Percentiles rank a stretch among this genome's conserved stretches.
phyloP scores from a whole-genome alignment of 2,329 filamentous ascomycete species.

The Alternaria sp. region DNA sequence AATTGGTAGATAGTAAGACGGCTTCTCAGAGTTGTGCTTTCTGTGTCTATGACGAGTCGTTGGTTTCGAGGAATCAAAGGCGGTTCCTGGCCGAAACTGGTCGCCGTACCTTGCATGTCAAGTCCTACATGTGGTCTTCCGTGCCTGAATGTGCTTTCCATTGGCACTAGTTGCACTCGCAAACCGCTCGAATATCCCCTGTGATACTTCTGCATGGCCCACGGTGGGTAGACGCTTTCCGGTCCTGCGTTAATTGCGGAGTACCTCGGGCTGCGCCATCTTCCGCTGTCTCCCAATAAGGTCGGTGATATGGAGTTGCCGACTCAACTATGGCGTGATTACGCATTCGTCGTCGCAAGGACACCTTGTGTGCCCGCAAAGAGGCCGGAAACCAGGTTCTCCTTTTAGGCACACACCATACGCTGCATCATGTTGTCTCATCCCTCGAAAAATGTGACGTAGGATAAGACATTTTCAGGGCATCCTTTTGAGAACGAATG shows the following conservation, averaged over 20 bases:
- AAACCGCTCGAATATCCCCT: not conserved
- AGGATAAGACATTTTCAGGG: not conserved
- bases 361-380: constrained; percentile 5
- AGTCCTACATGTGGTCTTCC: not conserved
- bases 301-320: not conserved
- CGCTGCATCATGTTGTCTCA: constrained; percentile 1
- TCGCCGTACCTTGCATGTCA: constrained; percentile 4
- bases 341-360: constrained; percentile 11
- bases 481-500: constrained; percentile 6
- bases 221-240: not conserved
- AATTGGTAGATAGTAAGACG: not conserved
- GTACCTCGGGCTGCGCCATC: constrained; percentile 14
- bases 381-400: constrained; percentile 1
- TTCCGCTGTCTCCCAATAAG: constrained; percentile 11
- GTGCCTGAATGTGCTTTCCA: not conserved
- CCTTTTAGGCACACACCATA: not conserved
- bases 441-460: constrained; percentile 8
- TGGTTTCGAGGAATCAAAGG: not conserved
- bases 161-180: not conserved
- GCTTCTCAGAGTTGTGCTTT: not conserved
- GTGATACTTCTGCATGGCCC: not conserved
- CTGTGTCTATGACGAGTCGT: not conserved
- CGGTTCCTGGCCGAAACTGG: not conserved
- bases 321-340: constrained; percentile 13
- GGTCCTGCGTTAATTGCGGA: constrained; percentile 8